Evolutionary conservation across 1,284 basidiomycete species (phyloP), one percentile per base, ranked within the genome.

Genomic region (Schizopora paradoxa): DNA sequence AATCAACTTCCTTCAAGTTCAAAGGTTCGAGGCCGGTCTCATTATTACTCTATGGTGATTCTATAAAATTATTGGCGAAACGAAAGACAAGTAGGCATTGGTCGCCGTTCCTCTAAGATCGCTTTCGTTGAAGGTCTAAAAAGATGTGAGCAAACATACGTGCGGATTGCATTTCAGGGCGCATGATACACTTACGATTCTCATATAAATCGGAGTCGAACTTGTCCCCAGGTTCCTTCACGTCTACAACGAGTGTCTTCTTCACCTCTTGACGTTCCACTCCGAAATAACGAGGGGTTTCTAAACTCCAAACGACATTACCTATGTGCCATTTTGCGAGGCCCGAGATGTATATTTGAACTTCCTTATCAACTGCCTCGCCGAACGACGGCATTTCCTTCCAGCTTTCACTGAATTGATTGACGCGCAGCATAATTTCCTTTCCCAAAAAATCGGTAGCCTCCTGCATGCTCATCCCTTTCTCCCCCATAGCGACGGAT

Each of bases 401-500:
- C 57, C 72, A 72, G 43, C 71, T 67, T 2, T 63, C 57, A 22
- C 70, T 54, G 59, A 74, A 81, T 14, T 60, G 59, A 16, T 72
- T 56, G 60, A 79, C 71, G 32, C 80, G 66, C 33, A 67, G 61
- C 46, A 69, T 63, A 61, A 72, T 82, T 54, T 75, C 64, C 19
- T 59, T 59, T 7, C 79, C 79, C 52, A 78, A 70, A 51, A 69
- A 65, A 57, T 86, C 74, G 23, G 73, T 67, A 2, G 81, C 75
- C n/a, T 69, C 68, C 59, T 84, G 82, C 18, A 82, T 62, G 46
- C 66, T 63, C 43, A 75, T 59, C 18, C 62, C 56, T 39, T 70
- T 69, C 41, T 73, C 68, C 47, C 73, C 65, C 77, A 83, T 81
- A 39, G 81, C 69, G 28, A 84, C 77, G 3, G 79, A 79, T 29